Base-by-base conservation (phyloP, 352 stramenopile species). In the Phytophthora pinifolia region DNA sequence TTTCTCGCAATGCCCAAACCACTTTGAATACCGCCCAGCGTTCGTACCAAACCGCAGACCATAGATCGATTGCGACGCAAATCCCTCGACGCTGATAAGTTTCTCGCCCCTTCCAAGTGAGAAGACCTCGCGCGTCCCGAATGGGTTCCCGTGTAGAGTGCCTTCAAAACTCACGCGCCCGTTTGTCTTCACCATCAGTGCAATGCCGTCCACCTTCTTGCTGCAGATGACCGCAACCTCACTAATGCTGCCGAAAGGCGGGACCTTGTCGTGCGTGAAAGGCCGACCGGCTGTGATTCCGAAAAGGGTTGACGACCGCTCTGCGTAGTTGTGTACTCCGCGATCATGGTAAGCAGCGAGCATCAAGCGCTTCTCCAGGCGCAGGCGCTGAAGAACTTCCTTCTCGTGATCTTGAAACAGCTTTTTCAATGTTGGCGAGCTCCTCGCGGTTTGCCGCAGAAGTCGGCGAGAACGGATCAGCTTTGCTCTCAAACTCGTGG, bases 1-100 rank as follows among this genome's bases (percentile, higher is more conserved):
- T 56, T 88, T 87, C 35, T 90, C 79, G 46, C 67, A 79, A 22
- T 86, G 72, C 12, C 79, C 82, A 54, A 84, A 92, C 82, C 82
- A 92, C 48, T 87, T 90, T 2, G 82, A 92, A n/a, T 69, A 57
- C 4, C 82, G 59, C 0, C 74, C 74, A 1, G 55, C 44, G 35
- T 62, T 89, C 12, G 82, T 90, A 14, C 65, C 70, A 30, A 90
- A 86, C 20, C 82, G 76, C 1, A 92, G 46, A 0, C 71, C 79
- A 30, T 88, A 87, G 29, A 92, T 62, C 8, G 76, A 84, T 39
- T 90, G 79, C 0, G 82, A 90, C 1, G 82, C 82, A 39, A 86
- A 90, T 4, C 82, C 79, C 53, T 92, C 82, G 30, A 92, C 62
- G 1, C 50, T 60, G 22, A 86, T 56, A 15, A 92, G 61, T 53